These are phyloP conservation scores for Phialocephala subalpina DNA, from an alignment of 2,329 filamentous ascomycete species.

Conservation along the genomic window DNA sequence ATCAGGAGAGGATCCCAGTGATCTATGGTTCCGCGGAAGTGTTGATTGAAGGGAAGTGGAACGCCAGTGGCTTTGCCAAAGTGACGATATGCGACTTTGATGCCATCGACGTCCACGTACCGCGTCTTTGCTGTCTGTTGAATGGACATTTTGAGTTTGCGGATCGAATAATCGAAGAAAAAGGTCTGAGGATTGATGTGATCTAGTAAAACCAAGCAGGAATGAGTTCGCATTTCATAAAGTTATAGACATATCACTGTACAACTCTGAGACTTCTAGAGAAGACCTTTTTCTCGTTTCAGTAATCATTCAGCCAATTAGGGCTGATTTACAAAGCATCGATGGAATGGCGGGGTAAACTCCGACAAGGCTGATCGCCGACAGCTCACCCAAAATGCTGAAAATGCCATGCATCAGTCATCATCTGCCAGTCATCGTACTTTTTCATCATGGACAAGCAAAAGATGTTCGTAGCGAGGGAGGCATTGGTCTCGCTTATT, in stretches of 20 bases:
- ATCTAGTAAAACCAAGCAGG: too few relatives aligned
- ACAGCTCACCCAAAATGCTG: neutral
- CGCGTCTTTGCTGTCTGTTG: conserved; percentile 37
- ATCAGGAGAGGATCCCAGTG: conserved; percentile 51
- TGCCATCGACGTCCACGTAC: conserved; percentile 31
- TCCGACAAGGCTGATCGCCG: neutral
- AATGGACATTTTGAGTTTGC: conserved; percentile 14
- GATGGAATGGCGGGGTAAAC: neutral
- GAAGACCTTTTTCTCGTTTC: neutral
- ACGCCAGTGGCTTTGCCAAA: conserved; percentile 34
- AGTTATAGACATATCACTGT: neutral
- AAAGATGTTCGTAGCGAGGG: neutral
- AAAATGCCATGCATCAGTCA: neutral
- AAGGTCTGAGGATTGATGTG: too few relatives aligned
- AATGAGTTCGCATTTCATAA: too few relatives aligned
- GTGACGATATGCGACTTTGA: conserved; percentile 38
- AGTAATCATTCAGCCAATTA: neutral
- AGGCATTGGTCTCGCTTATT: neutral
- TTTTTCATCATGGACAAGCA: neutral
- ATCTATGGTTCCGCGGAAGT: conserved; percentile 40
- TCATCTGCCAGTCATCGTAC: neutral
- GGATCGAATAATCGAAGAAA: neutral
- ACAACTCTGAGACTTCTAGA: too few relatives aligned
- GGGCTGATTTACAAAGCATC: neutral
- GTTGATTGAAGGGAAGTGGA: conserved; percentile 36